Base-by-base conservation (phyloP, 768 basidiomycete genomes). In the Lentinula guzmanii region DNA sequence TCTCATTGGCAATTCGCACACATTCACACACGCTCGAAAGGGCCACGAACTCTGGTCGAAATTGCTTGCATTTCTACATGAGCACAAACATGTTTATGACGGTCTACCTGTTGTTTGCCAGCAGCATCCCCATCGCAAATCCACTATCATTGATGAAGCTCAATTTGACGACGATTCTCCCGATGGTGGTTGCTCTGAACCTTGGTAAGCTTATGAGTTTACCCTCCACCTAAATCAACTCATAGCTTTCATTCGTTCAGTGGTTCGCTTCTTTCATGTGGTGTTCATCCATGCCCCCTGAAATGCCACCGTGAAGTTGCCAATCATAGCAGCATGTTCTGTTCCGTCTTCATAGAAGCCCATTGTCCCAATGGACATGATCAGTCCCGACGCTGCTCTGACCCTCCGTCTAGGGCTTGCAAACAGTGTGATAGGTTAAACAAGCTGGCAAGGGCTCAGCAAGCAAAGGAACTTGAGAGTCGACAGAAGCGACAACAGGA, bases 21-120 rank as follows among this genome's bases (percentile, higher is more conserved):
- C 88, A 0, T 90, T 89, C 71, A 68, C 70, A 52, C 70, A 75
- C 1, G 75, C 86, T 6, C 77, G 77, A 11, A 79, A 81, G 48
- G 86, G 82, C 1, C 71, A 72, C 9, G 75, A 78, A 0, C 39
- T 87, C 0, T 90, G 87, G 87, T 66, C 48, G 0, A 70, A 70
- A 7, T 74, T 89, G 5, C 77, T 89, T 61, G 67, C 67, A 4
- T 65, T 84, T 52, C 67, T 89, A 15, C 67, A 67, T 46, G 54
- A 68, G 2, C 74, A 73, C 0, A 72, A 75, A 0, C 76, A 87
- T 61, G 66, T 89, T 4, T 86, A 83, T 60, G 71, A 79, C 21
- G 89, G 89, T 0, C 73, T 90, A 33, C 88, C 88, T 7, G 71
- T 82, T 39, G 70, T 70, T 64, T 90, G 88, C 65, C 77, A 84